These are phyloP conservation scores for Alectoria sarmentosa DNA, from an alignment of 495 filamentous ascomycete species.

Conservation along the genomic window DNA sequence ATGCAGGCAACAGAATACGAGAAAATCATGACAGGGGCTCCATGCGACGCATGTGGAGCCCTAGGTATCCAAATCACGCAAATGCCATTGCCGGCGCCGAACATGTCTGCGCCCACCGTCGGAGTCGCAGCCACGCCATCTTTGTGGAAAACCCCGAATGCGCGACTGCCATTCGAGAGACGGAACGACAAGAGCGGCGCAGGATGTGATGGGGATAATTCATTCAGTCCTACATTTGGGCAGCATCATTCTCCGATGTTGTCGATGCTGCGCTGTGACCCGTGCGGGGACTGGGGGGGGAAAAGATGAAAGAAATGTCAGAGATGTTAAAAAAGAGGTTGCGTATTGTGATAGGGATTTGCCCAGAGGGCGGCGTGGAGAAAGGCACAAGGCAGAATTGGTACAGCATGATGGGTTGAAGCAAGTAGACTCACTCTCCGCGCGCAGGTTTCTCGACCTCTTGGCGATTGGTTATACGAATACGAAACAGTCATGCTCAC, in stretches of 20 bases:
- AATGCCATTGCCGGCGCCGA: neutral
- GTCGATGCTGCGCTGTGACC: neutral
- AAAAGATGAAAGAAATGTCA: neutral
- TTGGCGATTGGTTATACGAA: no score
- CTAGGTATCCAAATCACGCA: neutral
- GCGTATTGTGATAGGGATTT: neutral
- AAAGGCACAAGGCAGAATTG: no score
- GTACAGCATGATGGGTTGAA: no score
- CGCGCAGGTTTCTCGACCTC: no score
- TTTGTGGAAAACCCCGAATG: neutral
- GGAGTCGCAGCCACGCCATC: neutral
- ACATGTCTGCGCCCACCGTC: neutral
- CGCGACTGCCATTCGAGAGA: neutral
- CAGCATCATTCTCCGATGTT: neutral
- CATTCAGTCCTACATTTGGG: neutral
- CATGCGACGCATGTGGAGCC: neutral
- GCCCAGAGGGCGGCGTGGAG: no score
- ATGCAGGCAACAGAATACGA: neutral
- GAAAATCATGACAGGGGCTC: neutral
- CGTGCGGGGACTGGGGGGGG: neutral
- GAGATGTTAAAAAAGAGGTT: neutral
- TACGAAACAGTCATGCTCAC: no score
- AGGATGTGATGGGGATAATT: neutral
- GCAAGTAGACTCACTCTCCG: no score
- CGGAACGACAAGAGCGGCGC: neutral